Percentiles rank a stretch among this genome's conserved stretches.
Evolutionary conservation across 2,329 filamentous ascomycete genomes (phyloP).

Genomic region (Hypoxylon sp.): DNA sequence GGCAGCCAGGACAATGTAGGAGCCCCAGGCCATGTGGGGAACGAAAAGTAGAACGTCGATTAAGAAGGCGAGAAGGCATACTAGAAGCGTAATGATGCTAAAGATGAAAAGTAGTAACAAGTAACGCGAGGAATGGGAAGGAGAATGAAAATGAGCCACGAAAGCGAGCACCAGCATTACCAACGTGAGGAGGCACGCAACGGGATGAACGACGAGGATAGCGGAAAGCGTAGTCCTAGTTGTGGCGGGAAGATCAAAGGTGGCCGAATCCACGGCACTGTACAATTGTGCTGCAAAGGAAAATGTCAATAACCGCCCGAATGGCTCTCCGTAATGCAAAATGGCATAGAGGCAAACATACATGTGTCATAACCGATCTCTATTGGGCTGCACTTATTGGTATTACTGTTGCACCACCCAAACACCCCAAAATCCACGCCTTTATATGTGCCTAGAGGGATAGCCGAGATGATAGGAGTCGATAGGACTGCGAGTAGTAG

Average conservation of each 20-base stretch:
- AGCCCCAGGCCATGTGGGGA: conserved; percentile 92
- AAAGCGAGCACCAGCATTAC: conserved; percentile 84
- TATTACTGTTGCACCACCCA: conserved; percentile 78
- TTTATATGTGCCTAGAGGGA: conserved; percentile 82
- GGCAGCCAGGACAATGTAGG: conserved; percentile 90
- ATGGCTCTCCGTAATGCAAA: conserved; percentile 7
- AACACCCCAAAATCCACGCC: conserved; percentile 91
- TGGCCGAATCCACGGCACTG: conserved; percentile 38
- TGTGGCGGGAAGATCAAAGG: conserved; percentile 67
- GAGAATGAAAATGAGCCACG: conserved; percentile 85
- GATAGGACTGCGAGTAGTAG: conserved; percentile 90
- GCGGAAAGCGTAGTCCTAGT: conserved; percentile 78
- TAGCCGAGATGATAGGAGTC: conserved; percentile 85
- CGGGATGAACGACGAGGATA: conserved; percentile 91
- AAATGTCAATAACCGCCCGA: conserved; percentile 28
- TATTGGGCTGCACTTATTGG: conserved; percentile 73
- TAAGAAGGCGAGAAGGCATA: conserved; percentile 87
- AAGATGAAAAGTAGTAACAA: conserved; percentile 87
- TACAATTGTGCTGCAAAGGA: conserved; percentile 37
- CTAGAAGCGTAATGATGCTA: conserved; percentile 83
- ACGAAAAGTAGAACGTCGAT: conserved; percentile 95
- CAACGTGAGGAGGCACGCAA: conserved; percentile 87
- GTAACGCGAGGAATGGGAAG: conserved; percentile 90
- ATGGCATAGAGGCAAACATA: conserved; percentile 60
- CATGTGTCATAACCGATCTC: conserved; percentile 88